Conservation (phyloP, 2,329 filamentous ascomycete species). For the Keithomyces neogunnii region DNA sequence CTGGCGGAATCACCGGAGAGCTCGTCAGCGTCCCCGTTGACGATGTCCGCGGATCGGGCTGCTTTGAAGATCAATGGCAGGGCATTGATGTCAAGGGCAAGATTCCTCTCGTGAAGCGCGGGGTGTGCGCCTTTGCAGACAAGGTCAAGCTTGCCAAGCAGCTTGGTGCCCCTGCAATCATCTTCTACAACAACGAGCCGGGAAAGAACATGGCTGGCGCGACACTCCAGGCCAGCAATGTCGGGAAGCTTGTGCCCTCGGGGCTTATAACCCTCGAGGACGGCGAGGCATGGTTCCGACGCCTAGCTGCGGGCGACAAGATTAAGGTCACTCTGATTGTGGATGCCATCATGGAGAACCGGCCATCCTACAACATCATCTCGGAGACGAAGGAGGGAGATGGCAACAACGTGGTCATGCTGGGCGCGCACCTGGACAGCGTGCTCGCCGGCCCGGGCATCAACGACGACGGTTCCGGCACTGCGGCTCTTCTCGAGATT, state of each 20-base stretch:
- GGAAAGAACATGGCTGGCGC: constrained; percentile 33
- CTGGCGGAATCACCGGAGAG: constrained; percentile 23
- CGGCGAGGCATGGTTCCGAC: constrained; percentile 22
- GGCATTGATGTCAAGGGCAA: constrained; percentile 32
- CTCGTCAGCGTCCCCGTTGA: constrained; percentile 28
- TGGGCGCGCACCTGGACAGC: constrained; percentile 31
- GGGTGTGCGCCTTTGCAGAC: constrained; percentile 30
- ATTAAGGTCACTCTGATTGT: constrained; percentile 22
- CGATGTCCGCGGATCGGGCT: constrained; percentile 26
- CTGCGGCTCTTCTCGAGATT: constrained; percentile 26
- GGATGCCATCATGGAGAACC: constrained; percentile 23
- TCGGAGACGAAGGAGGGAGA: constrained; percentile 31
- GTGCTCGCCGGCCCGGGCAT: constrained; percentile 28
- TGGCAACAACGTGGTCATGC: constrained; percentile 29
- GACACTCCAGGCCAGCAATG: constrained; percentile 36
- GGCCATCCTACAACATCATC: constrained; percentile 29
- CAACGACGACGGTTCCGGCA: constrained; percentile 31
- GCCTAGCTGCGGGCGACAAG: constrained; percentile 20
- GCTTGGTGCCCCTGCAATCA: constrained; percentile 32
- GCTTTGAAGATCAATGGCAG: constrained; percentile 32
- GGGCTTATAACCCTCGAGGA: constrained; percentile 23
- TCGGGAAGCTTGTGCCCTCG: constrained; percentile 23
- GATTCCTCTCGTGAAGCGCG: constrained; percentile 36
- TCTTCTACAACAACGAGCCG: constrained; percentile 53
- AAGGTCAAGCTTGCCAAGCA: constrained; percentile 33